These are phyloP conservation scores for Melampsora americana DNA, from an alignment of 1,284 basidiomycete genomes.

Conservation along the genomic window DNA sequence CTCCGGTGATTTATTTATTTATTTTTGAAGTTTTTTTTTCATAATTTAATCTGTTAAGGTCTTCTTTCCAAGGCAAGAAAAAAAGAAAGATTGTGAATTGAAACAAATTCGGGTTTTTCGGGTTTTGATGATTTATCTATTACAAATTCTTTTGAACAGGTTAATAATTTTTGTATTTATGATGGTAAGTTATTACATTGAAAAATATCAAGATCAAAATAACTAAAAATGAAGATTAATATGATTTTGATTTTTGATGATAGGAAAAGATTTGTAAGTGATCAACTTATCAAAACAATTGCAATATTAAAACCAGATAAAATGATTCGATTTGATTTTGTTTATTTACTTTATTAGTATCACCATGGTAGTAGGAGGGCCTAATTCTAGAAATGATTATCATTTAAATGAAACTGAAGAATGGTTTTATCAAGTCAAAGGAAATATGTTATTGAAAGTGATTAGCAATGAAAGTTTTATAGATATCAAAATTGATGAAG, in stretches of 20 bases:
- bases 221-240: neutral
- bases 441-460: conserved; percentile 79
- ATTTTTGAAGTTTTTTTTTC: conserved; percentile 41
- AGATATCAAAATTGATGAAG: conserved; percentile 85
- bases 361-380: conserved; percentile 88
- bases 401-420: conserved; percentile 95
- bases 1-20: conserved; percentile 65
- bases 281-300: too few relatives aligned
- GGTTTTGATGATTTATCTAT: neutral
- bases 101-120: too few relatives aligned
- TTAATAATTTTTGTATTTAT: conserved; percentile 65
- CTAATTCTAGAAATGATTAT: conserved; percentile 85
- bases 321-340: neutral
- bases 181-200: conserved; percentile 62
- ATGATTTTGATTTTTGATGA: too few relatives aligned
- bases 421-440: conserved; percentile 91
- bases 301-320: too few relatives aligned
- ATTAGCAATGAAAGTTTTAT: conserved; percentile 81
- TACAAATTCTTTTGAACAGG: conserved; percentile 61
- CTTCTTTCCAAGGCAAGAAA: too few relatives aligned
- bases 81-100: too few relatives aligned
- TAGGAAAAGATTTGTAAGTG: conserved; percentile 50
- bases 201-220: neutral
- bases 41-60: too few relatives aligned
- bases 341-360: conserved; percentile 54